Base-by-base conservation (phyloP, 108 stramenopile species). In the Nitzschia putrida region DNA sequence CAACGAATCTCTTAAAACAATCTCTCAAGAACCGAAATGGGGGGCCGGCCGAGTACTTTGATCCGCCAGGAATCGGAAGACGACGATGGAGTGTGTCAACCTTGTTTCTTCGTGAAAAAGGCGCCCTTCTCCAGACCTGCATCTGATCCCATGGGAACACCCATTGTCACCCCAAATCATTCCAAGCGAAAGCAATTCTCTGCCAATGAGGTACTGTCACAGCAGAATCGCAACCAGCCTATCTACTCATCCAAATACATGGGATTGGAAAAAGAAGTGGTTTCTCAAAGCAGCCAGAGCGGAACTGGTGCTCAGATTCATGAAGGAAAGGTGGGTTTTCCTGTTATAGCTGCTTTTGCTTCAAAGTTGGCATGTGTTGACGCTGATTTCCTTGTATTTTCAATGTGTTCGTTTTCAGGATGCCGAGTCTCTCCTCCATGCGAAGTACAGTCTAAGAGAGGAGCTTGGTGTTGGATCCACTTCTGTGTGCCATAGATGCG, bases 381-480 rank as follows among this genome's bases (percentile, higher is more conserved):
- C 29, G 29, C 29, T 34, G 3, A 34, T 20, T 4, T 50, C 5
- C 49, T 50, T 50, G n/a, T n/a, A 44, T 25, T 64, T 65, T 21
- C 40, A 1, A 45, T 24, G 64, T 12, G 37, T 23, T 26, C 23
- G 24, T 49, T 9, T 12, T 37, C 23, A 86, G 76, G 83, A 90
- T 63, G 84, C 84, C 24, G 93, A 94, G 80, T 16, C 60, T 22
- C 58, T 72, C 49, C 77, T 96, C 51, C 70, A 86, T 23, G 65
- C 72, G 40, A 95, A 96, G 74, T 98, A 97, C 75, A 85, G 90
- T 60, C 64, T 98, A 47, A 73, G 80, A 69, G 97, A 98, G 64
- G 96, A 91, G 9, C 80, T 98, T 64, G 98, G 98, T 0, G 93
- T 98, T 10, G 98, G 98, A 24, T 95, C 95, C 57, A 98, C 98